Base-by-base conservation (phyloP, 192 early-diverging fungal genomes). In the Podila minutissima region DNA sequence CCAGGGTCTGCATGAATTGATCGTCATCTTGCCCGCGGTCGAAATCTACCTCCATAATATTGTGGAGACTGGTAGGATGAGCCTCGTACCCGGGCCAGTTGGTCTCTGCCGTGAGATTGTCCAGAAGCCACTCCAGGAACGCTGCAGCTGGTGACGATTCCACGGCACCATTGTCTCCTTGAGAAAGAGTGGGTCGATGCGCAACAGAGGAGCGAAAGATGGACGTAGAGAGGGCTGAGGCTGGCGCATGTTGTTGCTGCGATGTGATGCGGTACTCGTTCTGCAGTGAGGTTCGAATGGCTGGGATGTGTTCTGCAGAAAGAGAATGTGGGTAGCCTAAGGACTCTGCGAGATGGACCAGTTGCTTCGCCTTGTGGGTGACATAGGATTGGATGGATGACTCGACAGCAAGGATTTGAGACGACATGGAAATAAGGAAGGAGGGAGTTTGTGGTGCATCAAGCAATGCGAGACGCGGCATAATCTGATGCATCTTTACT, bases 121-220 rank as follows among this genome's bases (percentile, higher is more conserved):
- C 55, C 41, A 72, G 20, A 20, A 81, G 35, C 77, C 77, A 81
- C 7, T 73, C 59, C 3, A 81, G 28, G 24, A 81, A 81, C 19
- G 58, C 15, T 35, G 62, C 29, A 35, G 29, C 48, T 3, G 74
- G 41, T 9, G 38, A 60, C 10, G 61, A 38, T n/a, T 28, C 13
- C 22, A 58, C 1, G 3, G 26, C 32, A 55, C 24, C 22, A 17
- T 24, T 55, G 22, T 24, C 53, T n/a, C 20, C 6, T 7, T 11
- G 53, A 10, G 53, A n/a, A 55, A 17, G 8, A 55, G 53, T 12
- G 24, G n/a, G 41, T 4, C 15, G 41, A 46, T 46, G 20, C 22
- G 53, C 53, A 26, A 26, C 24, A 26, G 53, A 55, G 8, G 53
- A 55, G 22, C 53, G 53, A 26, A 55, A 55, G 53, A 55, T 55